Conservation (phyloP, 164 flowering plant genomes). For the Buxus sempervirens region DNA sequence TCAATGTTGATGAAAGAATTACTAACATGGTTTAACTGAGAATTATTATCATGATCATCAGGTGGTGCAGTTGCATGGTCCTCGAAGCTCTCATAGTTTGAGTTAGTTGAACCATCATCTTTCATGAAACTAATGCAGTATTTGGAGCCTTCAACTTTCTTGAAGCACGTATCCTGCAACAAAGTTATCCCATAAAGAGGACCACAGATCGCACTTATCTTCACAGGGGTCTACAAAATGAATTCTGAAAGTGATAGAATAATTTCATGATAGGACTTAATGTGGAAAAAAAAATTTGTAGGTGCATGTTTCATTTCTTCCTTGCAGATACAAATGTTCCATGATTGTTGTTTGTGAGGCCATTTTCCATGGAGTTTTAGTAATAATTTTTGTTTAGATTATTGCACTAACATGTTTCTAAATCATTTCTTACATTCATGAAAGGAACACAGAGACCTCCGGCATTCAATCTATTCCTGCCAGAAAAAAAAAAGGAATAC, state of each 20-base stretch:
- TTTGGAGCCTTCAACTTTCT: constrained; percentile 7
- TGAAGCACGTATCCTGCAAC: constrained; percentile 12
- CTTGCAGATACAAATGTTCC: not conserved
- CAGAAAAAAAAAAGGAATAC: constrained; percentile 1
- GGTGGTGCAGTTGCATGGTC: not conserved
- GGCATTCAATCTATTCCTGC: constrained; percentile 21
- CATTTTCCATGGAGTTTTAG: no score
- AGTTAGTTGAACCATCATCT: constrained; percentile 3
- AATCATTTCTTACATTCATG: constrained; percentile 30
- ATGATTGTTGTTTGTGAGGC: no score
- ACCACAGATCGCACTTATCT: not conserved
- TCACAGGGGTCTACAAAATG: no score
- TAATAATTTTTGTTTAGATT: no score
- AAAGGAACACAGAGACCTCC: constrained; percentile 20
- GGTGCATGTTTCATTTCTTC: not conserved
- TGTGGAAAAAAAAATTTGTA: no score
- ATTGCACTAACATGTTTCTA: not conserved
- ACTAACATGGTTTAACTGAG: constrained; percentile 14
- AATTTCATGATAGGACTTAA: no score
- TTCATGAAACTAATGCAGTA: not conserved
- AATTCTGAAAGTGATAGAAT: no score
- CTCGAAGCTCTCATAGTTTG: constrained; percentile 8
- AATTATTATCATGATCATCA: not conserved
- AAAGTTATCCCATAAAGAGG: constrained; percentile 1
- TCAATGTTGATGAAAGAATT: not conserved